Conservation (phyloP, 2,329 filamentous ascomycete species). For the Talaromyces verruculosus region DNA sequence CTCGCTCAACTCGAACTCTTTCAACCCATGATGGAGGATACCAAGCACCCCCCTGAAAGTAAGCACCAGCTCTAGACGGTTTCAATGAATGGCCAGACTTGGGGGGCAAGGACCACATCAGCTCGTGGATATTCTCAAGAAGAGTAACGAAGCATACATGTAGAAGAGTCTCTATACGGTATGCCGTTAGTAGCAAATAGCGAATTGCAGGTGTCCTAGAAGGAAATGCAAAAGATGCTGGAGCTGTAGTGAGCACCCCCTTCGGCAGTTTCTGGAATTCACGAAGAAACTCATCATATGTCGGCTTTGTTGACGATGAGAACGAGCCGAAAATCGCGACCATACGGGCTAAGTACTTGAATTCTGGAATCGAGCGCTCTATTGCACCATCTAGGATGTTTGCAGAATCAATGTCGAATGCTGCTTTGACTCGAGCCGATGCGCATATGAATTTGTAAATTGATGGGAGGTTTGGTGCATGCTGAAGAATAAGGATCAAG, state of each 20-base stretch:
- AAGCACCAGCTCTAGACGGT: background rate
- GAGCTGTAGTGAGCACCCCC: background rate
- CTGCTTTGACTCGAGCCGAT: background rate
- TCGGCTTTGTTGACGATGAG: background rate
- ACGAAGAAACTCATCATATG: background rate
- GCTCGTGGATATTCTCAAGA: constrained; percentile 9
- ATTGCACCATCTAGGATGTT: background rate
- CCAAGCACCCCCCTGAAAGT: background rate
- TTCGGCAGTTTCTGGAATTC: background rate
- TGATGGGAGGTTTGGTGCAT: constrained; percentile 1
- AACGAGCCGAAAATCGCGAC: background rate
- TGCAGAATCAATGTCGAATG: background rate
- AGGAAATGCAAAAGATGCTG: background rate
- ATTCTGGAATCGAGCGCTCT: background rate
- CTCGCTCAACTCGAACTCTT: background rate
- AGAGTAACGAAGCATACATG: constrained; percentile 18
- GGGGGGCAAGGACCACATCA: background rate
- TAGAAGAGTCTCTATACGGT: constrained; percentile 18
- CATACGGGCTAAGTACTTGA: background rate
- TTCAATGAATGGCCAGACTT: background rate
- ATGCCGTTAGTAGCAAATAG: constrained; percentile 19
- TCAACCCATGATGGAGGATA: background rate
- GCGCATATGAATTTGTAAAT: constrained; percentile 6
- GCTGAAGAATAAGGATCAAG: background rate
- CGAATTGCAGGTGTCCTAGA: background rate